Evolutionary conservation across 441 rosid genomes (phyloP).

Genomic region (Pelargonium myrrhifolium): DNA sequence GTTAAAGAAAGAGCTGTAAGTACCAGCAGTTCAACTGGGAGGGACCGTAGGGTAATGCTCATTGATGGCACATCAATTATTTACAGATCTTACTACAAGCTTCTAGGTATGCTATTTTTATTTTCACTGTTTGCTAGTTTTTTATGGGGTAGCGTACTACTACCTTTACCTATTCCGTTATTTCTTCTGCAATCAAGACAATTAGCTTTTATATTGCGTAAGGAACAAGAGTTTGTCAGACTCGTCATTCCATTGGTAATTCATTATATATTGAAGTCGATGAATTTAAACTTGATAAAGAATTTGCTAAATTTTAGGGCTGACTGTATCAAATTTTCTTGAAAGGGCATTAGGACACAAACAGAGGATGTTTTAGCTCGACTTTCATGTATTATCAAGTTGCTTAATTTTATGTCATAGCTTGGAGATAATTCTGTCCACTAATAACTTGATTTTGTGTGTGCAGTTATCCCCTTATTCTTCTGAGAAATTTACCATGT

Average conservation of each 20-base stretch:
- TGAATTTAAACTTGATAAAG: slow-evolving; percentile 5
- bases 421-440: neutral
- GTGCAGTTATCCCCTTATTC: too few species aligned
- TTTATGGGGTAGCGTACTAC: neutral
- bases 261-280: neutral
- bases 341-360: neutral
- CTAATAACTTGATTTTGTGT: neutral
- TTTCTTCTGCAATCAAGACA: neutral
- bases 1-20: slow-evolving; percentile 29
- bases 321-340: slow-evolving; percentile 1
- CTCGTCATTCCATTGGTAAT: neutral
- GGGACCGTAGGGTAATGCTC: slow-evolving; percentile 59
- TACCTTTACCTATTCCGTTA: neutral
- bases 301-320: neutral
- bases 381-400: neutral
- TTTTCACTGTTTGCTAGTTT: slow-evolving; percentile 11
- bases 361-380: neutral
- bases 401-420: neutral
- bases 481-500: neutral
- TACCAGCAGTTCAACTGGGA: slow-evolving; percentile 39
- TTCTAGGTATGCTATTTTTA: slow-evolving; percentile 55
- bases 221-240: neutral
- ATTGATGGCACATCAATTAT: slow-evolving; percentile 91
- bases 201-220: neutral
- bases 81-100: slow-evolving; percentile 94